Evolutionary conservation across 73 alveolate species (phyloP), one percentile per base, ranked within the genome.

Genomic region (Paramecium caudatum): DNA sequence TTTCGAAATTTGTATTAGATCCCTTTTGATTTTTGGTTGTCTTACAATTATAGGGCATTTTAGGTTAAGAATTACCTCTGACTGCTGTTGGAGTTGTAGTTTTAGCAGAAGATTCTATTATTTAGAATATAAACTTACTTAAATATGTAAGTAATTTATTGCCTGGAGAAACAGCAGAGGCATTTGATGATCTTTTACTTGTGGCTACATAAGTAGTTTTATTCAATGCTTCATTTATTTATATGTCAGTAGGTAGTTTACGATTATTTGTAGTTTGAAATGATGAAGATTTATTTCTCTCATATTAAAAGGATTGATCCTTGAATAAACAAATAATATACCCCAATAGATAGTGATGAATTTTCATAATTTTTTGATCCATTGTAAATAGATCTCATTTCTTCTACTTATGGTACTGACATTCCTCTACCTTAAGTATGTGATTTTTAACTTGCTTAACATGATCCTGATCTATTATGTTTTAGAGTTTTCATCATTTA

Each of bases 51-150:
- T 50, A 50, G 9, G 78, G 78, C 78, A 50, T 70, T 43, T 70
- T 70, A 6, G 1, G 17, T 70, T 70, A 70, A 16, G 87, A 70
- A 17, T 70, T 70, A 3, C 87, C 87, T 70, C 87, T 70, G 5
- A 70, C 68, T 3, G 87, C 87, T 13, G 87, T 70, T 36, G 87
- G 87, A 63, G 82, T 63, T 23, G 78, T 50, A 19, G 37, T 50
- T 21, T 50, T 50, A 0, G 78, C 30, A 15, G 78, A 50, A 25
- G 78, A 50, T 50, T 50, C 78, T 50, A 50, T 23, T 3, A 2
- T 55, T 27, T 23, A 3, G 9, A 27, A 10, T 10, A 27, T 55
- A 27, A 12, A 4, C 30, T 19, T 55, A 55, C 80, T 55, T 23
- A 55, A 55, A 55, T 55, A 55, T 23, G 23, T 27, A 1, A 55